Conservation (phyloP, 2,329 filamentous ascomycete species). For the Parasarocladium wereldwijsianum region DNA sequence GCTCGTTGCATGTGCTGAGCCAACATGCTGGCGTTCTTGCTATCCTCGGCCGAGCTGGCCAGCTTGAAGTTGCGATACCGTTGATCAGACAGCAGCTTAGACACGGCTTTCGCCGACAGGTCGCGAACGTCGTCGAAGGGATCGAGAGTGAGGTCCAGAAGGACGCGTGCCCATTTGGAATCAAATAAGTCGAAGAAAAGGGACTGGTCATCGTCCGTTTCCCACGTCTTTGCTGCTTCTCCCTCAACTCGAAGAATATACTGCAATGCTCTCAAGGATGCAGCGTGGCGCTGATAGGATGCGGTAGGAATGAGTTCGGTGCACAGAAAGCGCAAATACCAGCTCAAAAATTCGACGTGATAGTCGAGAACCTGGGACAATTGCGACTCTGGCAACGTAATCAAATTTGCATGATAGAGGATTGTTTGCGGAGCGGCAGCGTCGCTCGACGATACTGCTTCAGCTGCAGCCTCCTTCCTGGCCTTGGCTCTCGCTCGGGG, state of each 20-base stretch:
- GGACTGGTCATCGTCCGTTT: slow-evolving; percentile 21
- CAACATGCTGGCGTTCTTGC: slow-evolving; percentile 19
- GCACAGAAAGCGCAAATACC: slow-evolving; percentile 60
- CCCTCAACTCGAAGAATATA: slow-evolving; percentile 55
- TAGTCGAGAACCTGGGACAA: slow-evolving; percentile 25
- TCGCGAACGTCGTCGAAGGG: slow-evolving; percentile 85
- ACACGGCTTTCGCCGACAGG: slow-evolving; percentile 33
- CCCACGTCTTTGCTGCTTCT: slow-evolving; percentile 31
- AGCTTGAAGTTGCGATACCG: slow-evolving; percentile 12
- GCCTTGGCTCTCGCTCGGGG: slow-evolving; percentile 19
- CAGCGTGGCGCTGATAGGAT: slow-evolving; percentile 82
- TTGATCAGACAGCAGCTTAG: slow-evolving; percentile 28
- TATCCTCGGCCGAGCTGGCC: not conserved
- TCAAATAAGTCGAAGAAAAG: slow-evolving; percentile 29
- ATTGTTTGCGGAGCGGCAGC: slow-evolving; percentile 13
- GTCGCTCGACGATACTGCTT: slow-evolving; percentile 7
- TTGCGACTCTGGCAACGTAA: slow-evolving; percentile 21
- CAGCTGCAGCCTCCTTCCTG: slow-evolving; percentile 14
- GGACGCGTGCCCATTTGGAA: slow-evolving; percentile 38
- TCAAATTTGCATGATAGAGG: slow-evolving; percentile 23
- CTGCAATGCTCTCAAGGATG: slow-evolving; percentile 56
- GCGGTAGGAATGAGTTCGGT: slow-evolving; percentile 64
- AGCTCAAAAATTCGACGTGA: slow-evolving; percentile 52
- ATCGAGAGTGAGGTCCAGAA: slow-evolving; percentile 72
- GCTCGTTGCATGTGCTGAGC: slow-evolving; percentile 25